A percentile compares a stretch with the other conserved stretches of the same genome.
Evolutionary conservation across 495 filamentous ascomycete genomes (phyloP).

Genomic region (Terfezia boudieri): DNA sequence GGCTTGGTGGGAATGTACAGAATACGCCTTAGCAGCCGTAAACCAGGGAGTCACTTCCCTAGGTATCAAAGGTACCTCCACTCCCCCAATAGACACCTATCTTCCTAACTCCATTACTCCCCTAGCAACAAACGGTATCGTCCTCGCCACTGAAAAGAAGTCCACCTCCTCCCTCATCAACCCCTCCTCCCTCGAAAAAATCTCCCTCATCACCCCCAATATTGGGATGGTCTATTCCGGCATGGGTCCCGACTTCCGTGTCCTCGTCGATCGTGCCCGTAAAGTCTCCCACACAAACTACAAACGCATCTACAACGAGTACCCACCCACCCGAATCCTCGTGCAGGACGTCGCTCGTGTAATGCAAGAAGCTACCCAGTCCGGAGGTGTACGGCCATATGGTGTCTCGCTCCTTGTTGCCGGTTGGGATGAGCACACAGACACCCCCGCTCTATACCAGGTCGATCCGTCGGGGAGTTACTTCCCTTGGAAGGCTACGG

Average conservation of each 20-base stretch:
- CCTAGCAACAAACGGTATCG: conserved; percentile 89
- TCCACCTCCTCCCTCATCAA: conserved; percentile 94
- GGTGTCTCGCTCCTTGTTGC: conserved; percentile 88
- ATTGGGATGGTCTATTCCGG: conserved; percentile 99
- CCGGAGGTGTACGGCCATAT: conserved; percentile 92
- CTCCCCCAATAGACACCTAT: background rate
- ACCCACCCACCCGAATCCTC: conserved; percentile 92
- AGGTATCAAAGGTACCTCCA: background rate
- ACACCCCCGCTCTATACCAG: conserved; percentile 92
- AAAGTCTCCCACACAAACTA: conserved; percentile 98
- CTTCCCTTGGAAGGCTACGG: conserved; percentile 98
- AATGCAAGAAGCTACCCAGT: conserved; percentile 97
- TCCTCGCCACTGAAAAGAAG: conserved; percentile 98
- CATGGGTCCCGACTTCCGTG: conserved; percentile 96
- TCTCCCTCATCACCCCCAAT: conserved; percentile 92
- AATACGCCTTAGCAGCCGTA: conserved; percentile 97
- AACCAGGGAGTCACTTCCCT: conserved; percentile 90
- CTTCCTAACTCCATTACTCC: background rate
- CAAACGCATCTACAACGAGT: conserved; percentile 99
- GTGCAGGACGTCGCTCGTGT: conserved; percentile 95
- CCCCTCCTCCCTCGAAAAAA: conserved; percentile 82
- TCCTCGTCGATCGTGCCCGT: conserved; percentile 89
- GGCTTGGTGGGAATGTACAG: conserved; percentile 24
- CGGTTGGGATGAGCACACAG: conserved; percentile 99
- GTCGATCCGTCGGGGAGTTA: conserved; percentile 93